Base-by-base conservation (phyloP, 177 flowering plant genomes). In the Vitis hybrid region DNA sequence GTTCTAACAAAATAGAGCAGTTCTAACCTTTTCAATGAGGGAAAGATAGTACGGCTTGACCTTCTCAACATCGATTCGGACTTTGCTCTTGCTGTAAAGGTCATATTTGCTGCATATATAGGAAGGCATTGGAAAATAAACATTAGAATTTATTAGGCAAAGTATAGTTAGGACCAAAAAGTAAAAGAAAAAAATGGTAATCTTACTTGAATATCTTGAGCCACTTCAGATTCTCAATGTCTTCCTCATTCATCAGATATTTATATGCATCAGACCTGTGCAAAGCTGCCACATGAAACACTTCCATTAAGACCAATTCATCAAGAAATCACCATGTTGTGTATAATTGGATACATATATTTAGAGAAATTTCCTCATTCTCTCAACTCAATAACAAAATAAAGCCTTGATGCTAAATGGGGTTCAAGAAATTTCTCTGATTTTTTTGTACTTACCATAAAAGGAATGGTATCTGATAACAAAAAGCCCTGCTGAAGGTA, bases 51-150 rank as follows among this genome's bases (percentile, higher is more conserved):
- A 91, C 10, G 93, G 97, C 75, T 88, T 91, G 55, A 89, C 91
- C 74, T 87, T 78, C 20, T 89, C 91, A 2, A 88, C 90, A 72
- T 89, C 84, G 26, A 89, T 60, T 18, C 88, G 64, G 9, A 83
- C 88, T 72, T 90, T 91, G 82, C 93, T 91, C 82, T 91, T 91
- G 74, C 97, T 91, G 78, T 91, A 91, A 10, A 91, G 84, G 48
- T 90, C 94, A 80, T 91, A 90, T 70, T 88, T 91, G 82, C 96
- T 90, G 84, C 77, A 77, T 16, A 26, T 11, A 0, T 19, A 59
- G 0, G 49, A 16, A 19, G 51, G 12, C 1, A 51, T 15, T 18
- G 7, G 20, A 26, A 64, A 56, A 14, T 13, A 50, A 68, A 20
- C 4, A 60, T 64, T 15, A 26, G 10, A 14, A 10, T 62, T 3